phyloP scores from a whole-genome alignment of 345 rosid species.

The Salix exigua region DNA sequence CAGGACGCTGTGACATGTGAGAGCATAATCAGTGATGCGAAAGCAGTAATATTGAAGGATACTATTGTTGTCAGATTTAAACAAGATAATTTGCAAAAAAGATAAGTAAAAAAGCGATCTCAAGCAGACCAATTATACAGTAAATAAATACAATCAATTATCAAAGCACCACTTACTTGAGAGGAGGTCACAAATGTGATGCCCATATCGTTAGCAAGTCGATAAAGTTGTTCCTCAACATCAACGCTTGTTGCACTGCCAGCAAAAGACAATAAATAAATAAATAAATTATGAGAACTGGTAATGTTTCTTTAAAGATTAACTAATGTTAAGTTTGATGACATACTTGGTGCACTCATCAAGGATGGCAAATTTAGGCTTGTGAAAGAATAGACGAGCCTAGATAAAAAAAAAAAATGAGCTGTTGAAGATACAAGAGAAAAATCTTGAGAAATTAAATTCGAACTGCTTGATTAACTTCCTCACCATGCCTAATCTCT shows the following conservation, averaged over 20 bases:
- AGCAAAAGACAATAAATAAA: constrained; percentile 8
- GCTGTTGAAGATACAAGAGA: constrained; percentile 6
- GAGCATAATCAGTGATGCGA: neutral
- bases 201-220: constrained; percentile 73
- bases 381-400: constrained; percentile 96
- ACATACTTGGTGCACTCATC: constrained; percentile 98
- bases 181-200: constrained; percentile 92
- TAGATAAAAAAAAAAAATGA: constrained; percentile 30
- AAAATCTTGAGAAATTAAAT: neutral
- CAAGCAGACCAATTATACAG: neutral
- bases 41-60: neutral
- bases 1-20: constrained; percentile 60
- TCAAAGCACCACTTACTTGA: constrained; percentile 48
- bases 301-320: neutral
- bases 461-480: neutral
- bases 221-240: constrained; percentile 92
- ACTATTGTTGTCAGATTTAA: neutral
- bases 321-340: constrained; percentile 5
- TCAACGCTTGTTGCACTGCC: constrained; percentile 92
- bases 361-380: constrained; percentile 84
- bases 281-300: neutral
- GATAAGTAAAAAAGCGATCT: neutral
- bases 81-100: neutral
- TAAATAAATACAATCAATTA: neutral
- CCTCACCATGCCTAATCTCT: constrained; percentile 93